phyloP scores from a whole-genome alignment of 176 grass and related monocot species.

The Chrysopogon serrulatus region DNA sequence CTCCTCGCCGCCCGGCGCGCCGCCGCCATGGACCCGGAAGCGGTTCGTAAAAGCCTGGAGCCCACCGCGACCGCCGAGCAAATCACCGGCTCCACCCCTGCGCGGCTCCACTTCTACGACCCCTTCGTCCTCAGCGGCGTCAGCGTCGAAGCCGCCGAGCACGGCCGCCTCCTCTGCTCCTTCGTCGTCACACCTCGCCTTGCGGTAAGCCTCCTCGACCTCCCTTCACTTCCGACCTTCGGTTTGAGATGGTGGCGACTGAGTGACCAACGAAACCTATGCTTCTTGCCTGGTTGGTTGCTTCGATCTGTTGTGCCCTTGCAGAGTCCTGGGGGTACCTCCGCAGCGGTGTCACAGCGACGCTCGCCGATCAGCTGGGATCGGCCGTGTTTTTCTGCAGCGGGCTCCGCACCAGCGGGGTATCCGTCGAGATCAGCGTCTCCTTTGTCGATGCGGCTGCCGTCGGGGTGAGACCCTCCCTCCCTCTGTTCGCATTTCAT shows the following conservation, averaged over 20 bases:
- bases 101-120: conserved; percentile 37
- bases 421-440: conserved; percentile 67
- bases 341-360: conserved; percentile 53
- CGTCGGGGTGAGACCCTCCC: conserved; percentile 44
- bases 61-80: neutral
- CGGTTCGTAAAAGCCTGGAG: conserved; percentile 49
- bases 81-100: conserved; percentile 21
- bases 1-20: neutral
- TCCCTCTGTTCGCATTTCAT: neutral
- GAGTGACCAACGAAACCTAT: neutral
- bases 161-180: conserved; percentile 77
- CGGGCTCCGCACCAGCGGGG: conserved; percentile 31
- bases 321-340: conserved; percentile 57
- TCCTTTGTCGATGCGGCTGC: conserved; percentile 63
- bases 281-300: neutral
- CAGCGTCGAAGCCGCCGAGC: conserved; percentile 41
- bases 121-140: conserved; percentile 47
- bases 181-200: conserved; percentile 53
- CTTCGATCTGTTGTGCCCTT: conserved; percentile 3
- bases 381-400: conserved; percentile 51
- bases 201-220: conserved; percentile 23
- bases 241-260: neutral
- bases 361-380: conserved; percentile 73
- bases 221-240: neutral
- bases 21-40: conserved; percentile 51